Conservation (phyloP, 1,139 yeast genomes). For the Debaryomyces coudertii region DNA sequence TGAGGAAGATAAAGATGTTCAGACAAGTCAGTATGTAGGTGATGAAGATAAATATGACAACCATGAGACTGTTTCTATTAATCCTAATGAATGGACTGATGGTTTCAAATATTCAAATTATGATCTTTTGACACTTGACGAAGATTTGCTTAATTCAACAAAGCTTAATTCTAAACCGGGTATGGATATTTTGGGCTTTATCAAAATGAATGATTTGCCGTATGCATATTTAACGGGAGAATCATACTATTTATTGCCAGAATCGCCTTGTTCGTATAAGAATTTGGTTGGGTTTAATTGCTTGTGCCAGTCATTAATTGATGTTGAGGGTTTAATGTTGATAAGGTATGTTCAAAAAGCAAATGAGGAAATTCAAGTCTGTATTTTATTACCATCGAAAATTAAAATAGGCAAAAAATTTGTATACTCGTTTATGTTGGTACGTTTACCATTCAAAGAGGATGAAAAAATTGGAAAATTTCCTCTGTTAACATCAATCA, state of each 20-base stretch:
- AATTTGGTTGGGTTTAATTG: constrained; percentile 54
- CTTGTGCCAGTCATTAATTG: constrained; percentile 57
- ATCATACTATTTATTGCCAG: constrained; percentile 59
- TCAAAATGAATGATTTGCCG: constrained; percentile 49
- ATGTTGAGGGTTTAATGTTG: constrained; percentile 53
- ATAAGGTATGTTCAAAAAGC: constrained; percentile 62
- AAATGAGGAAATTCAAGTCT: constrained; percentile 55
- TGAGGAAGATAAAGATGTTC: constrained; percentile 18
- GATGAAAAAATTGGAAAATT: constrained; percentile 71
- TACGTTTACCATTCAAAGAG: constrained; percentile 74
- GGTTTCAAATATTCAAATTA: constrained; percentile 73
- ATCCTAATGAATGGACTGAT: constrained; percentile 30
- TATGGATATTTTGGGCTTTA: constrained; percentile 68
- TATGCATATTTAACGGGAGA: constrained; percentile 63
- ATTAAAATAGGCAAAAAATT: constrained; percentile 19
- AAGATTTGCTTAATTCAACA: constrained; percentile 46
- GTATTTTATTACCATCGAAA: constrained; percentile 57
- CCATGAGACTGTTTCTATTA: constrained; percentile 25
- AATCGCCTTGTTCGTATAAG: constrained; percentile 23
- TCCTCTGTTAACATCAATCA: constrained; percentile 46
- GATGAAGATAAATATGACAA: constrained; percentile 26
- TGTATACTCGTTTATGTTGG: constrained; percentile 37
- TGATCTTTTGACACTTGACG: constrained; percentile 40
- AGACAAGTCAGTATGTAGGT: constrained; percentile 19
- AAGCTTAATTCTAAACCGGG: constrained; percentile 50